Base-by-base conservation (phyloP, 257 asterid genomes). In the Nicotiana knightiana region DNA sequence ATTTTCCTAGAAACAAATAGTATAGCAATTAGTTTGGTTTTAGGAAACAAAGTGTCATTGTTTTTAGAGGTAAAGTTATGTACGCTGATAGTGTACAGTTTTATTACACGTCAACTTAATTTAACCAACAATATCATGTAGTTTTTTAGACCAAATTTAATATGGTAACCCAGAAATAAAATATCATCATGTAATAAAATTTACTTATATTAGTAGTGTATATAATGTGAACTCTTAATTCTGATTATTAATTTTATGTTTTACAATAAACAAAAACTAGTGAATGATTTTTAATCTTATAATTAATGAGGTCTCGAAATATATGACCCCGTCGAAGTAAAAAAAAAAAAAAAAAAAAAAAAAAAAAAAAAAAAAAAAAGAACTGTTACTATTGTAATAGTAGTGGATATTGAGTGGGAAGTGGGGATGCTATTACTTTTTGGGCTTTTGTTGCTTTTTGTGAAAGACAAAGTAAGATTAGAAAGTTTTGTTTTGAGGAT, bases 401-500 rank as follows among this genome's bases (percentile, higher is more conserved):
- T 21, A 21, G 58, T 70, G 28, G 21, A 46, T 21, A 12, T 71
- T 12, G 33, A 75, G 63, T 51, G 46, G 26, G 9, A 9, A 51
- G 18, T 28, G 7, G 28, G 59, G 79, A 75, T 75, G 46, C 63
- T 51, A 48, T 59, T 73, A 10, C 9, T 6, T 66, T 32, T 65
- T 16, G 1, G 51, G 11, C 9, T 43, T 43, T 43, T 43, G 11
- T 66, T 32, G 6, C 75, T 67, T 75, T 75, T 7, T 75, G 62
- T 75, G 3, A 28, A 51, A 51, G 63, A 28, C 39, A 58, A 51
- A 46, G 80, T 75, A 75, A 75, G 46, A 51, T 15, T 48, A 48
- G 8, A 73, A 73, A 73, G 79, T 15, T 48, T 24, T 73, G 79
- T 26, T 48, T 48, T 73, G 79, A 26, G 16, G 79, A 73, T 73